Conservation (phyloP, 805 yeast species). For the baker's yeast (Saccharomyces cerevisiae) region DNA sequence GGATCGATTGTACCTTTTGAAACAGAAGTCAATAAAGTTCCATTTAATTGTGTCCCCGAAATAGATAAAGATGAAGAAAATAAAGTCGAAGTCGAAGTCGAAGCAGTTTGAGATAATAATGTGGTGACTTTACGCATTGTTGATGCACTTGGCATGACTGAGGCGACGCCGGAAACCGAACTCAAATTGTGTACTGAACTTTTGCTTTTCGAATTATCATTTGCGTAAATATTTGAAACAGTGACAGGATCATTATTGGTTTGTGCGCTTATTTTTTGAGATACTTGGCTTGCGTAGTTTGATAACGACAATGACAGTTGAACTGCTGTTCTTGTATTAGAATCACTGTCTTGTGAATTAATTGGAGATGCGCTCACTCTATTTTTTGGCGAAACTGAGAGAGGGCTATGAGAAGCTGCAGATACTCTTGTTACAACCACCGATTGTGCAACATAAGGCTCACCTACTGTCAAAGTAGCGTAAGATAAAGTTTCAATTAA, state of each 20-base stretch:
- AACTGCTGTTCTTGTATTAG: not conserved
- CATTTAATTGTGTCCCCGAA: conserved; percentile 15
- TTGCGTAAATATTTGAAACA: not conserved
- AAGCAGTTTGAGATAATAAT: conserved; percentile 8
- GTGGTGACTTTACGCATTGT: conserved; percentile 7
- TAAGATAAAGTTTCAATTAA: not conserved
- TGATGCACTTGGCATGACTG: not conserved
- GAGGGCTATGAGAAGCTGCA: conserved; percentile 1
- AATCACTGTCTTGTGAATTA: not conserved
- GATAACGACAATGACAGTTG: not conserved
- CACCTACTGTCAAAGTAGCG: conserved; percentile 4
- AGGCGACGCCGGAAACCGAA: not conserved
- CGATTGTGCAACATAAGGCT: conserved; percentile 4
- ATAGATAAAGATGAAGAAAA: conserved; percentile 8
- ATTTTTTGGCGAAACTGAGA: not conserved
- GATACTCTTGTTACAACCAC: conserved; percentile 1
- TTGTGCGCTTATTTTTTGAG: not conserved
- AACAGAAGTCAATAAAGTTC: conserved; percentile 28
- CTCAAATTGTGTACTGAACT: not conserved
- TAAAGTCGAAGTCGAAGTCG: conserved; percentile 14
- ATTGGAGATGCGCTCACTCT: not conserved
- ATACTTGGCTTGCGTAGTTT: not conserved
- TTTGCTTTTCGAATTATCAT: not conserved
- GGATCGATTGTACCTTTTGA: conserved; percentile 26
- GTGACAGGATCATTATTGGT: not conserved